Evolutionary conservation across 1,139 yeast genomes (phyloP), one percentile per base, ranked within the genome.

Genomic region (Sugiyamaella paludigena): DNA sequence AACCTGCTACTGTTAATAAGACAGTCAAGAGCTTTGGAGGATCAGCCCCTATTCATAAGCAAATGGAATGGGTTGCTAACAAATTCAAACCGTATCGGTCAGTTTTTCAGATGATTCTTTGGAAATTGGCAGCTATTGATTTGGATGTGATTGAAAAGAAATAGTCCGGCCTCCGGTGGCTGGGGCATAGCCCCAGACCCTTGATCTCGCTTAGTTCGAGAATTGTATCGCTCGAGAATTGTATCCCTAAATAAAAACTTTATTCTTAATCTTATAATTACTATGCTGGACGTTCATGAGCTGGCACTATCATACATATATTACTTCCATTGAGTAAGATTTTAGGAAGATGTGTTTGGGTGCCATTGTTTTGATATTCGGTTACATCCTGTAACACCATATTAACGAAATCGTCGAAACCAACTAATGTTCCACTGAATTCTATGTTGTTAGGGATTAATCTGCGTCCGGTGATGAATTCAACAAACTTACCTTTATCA

Each of bases 351-450:
- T 70, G 70, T 51, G 67, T 73, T 49, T 69, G 71, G 45, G 62
- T 68, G 40, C 75, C 77, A 19, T 73, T 73, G 9, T 65, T 70
- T 13, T 71, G 75, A 49, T 70, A 68, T 66, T 89, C 98, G 7
- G 78, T 77, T 32, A 87, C 97, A 60, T 88, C 83, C 62, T 85
- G 86, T 54, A 91, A 76, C 9, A 92, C 96, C 74, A 91, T 84
- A 68, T 92, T 92, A 53, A 92, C 98, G 62, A 84, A 91, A 67
- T 92, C 98, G 67, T 92, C 98, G 67, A 92, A 91, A 0, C 98
- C 98, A 27, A 85, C 79, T 47, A 92, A 74, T 8, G 83, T 87
- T 2, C 98, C 98, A 26, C 79, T 78, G 67, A 89, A 92, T 66
- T 91, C 97, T 56, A 51, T 13, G 10, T 15, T 26, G 40, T 37